These are phyloP conservation scores for Protea cynaroides DNA, from an alignment of 164 flowering plant species.

Conservation along the genomic window DNA sequence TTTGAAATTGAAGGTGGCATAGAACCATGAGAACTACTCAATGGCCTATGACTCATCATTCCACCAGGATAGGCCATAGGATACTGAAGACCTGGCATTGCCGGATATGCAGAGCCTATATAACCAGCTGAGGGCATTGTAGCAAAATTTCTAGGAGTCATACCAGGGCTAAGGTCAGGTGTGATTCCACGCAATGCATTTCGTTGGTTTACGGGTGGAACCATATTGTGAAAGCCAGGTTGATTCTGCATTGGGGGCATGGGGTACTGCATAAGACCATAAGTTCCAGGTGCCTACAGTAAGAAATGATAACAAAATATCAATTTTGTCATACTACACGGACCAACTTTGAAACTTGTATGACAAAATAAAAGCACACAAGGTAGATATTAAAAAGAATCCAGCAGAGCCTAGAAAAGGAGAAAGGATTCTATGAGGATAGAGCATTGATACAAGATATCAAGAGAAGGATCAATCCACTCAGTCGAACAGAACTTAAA, in stretches of 20 bases:
- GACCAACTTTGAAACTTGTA: neutral
- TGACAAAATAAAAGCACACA: neutral
- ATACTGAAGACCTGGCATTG: slow-evolving; percentile 69
- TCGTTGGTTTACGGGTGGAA: slow-evolving; percentile 70
- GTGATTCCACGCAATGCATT: slow-evolving; percentile 56
- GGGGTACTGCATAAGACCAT: slow-evolving; percentile 86
- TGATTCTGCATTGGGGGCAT: slow-evolving; percentile 79
- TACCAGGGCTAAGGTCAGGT: slow-evolving; percentile 47
- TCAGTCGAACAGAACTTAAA: too few species aligned
- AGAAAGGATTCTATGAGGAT: neutral
- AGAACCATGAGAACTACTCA: slow-evolving; percentile 56
- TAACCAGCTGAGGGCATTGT: slow-evolving; percentile 56
- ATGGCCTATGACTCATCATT: slow-evolving; percentile 55
- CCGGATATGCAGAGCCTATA: slow-evolving; percentile 63
- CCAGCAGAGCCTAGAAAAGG: neutral
- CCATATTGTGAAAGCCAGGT: slow-evolving; percentile 57
- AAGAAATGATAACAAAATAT: slow-evolving; percentile 3
- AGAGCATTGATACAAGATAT: too few species aligned
- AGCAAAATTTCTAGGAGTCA: slow-evolving; percentile 62
- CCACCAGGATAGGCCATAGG: slow-evolving; percentile 77
- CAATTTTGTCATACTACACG: neutral
- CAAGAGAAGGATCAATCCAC: too few species aligned
- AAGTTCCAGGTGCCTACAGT: slow-evolving; percentile 80
- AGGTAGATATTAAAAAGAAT: neutral
- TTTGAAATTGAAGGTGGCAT: slow-evolving; percentile 34